Percentiles rank a stretch among this genome's conserved stretches.
phyloP scores from a whole-genome alignment of 164 flowering plant species.

The Dillenia turbinata region DNA sequence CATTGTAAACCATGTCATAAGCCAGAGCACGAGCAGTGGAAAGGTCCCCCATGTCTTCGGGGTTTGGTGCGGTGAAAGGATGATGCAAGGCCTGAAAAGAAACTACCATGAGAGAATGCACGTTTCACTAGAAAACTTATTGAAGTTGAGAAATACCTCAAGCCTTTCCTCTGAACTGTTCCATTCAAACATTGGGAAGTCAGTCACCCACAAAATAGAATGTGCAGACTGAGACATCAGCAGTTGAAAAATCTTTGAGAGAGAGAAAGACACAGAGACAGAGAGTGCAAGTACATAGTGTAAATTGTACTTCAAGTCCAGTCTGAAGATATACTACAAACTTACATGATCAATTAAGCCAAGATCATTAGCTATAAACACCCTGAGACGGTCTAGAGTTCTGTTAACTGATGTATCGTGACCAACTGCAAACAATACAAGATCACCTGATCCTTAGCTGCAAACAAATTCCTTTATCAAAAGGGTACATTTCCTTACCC shows the following conservation, averaged over 20 bases:
- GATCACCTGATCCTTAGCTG: constrained; percentile 80
- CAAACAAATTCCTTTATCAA: too few species aligned
- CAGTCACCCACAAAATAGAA: constrained; percentile 91
- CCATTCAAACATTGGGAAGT: constrained; percentile 99
- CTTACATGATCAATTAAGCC: constrained; percentile 77
- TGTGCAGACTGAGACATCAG: constrained; percentile 56
- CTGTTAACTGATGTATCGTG: constrained; percentile 58
- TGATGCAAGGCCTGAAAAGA: constrained; percentile 84
- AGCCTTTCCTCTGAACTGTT: constrained; percentile 78
- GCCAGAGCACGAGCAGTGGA: constrained; percentile 95
- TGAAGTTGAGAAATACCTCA: constrained; percentile 51
- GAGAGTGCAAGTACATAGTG: neutral
- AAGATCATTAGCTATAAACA: constrained; percentile 59
- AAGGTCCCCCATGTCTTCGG: constrained; percentile 76
- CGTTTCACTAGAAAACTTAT: too few species aligned
- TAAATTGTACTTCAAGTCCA: neutral
- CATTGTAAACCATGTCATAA: constrained; percentile 99
- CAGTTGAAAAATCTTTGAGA: constrained; percentile 1
- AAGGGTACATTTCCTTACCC: too few species aligned
- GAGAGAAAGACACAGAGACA: constrained; percentile 8
- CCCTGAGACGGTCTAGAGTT: constrained; percentile 76
- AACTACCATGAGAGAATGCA: neutral
- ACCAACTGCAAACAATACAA: constrained; percentile 88
- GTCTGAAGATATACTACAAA: constrained; percentile 5
- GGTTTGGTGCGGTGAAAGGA: constrained; percentile 96